Percentiles rank a stretch among this genome's conserved stretches.
Evolutionary conservation across 306 rosid species (phyloP).

Genomic region (Echinosophora koreensis): DNA sequence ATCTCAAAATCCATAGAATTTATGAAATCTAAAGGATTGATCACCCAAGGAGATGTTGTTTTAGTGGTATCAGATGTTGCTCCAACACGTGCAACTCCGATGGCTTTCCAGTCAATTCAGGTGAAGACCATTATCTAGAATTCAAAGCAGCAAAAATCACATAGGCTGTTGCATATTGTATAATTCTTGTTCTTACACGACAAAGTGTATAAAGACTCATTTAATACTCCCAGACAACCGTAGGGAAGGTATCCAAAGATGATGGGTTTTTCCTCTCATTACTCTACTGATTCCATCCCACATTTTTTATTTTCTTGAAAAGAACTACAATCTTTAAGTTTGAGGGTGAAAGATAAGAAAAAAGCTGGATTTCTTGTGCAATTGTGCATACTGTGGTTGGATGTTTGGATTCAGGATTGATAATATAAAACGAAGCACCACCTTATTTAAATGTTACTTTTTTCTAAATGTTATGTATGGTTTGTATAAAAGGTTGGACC

Average conservation of each 20-base stretch:
- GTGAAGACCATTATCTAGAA: conserved; percentile 67
- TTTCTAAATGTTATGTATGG: too few relatives aligned
- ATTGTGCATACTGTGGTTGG: too few relatives aligned
- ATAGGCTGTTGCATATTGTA: not conserved
- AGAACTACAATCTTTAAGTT: too few relatives aligned
- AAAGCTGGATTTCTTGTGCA: too few relatives aligned
- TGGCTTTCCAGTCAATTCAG: conserved; percentile 82
- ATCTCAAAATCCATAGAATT: conserved; percentile 65
- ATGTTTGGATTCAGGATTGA: too few relatives aligned
- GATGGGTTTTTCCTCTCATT: conserved; percentile 58
- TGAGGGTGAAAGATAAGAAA: too few relatives aligned
- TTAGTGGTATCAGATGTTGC: conserved; percentile 79
- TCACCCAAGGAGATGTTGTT: conserved; percentile 70
- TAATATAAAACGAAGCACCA: too few relatives aligned
- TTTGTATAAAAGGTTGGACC: too few relatives aligned
- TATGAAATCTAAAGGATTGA: conserved; percentile 69
- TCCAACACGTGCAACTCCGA: conserved; percentile 61
- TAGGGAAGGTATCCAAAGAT: conserved; percentile 64
- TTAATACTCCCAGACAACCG: not conserved
- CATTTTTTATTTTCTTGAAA: conserved; percentile 35
- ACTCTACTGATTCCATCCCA: conserved; percentile 82
- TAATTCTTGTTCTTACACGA: not conserved
- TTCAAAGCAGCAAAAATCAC: conserved; percentile 58
- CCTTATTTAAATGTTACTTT: too few relatives aligned
- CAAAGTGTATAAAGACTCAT: not conserved